A percentile compares a stretch with the other conserved stretches of the same genome.
These are phyloP conservation scores for Serendipita sp. DNA, from an alignment of 768 basidiomycete species.

Conservation along the genomic window DNA sequence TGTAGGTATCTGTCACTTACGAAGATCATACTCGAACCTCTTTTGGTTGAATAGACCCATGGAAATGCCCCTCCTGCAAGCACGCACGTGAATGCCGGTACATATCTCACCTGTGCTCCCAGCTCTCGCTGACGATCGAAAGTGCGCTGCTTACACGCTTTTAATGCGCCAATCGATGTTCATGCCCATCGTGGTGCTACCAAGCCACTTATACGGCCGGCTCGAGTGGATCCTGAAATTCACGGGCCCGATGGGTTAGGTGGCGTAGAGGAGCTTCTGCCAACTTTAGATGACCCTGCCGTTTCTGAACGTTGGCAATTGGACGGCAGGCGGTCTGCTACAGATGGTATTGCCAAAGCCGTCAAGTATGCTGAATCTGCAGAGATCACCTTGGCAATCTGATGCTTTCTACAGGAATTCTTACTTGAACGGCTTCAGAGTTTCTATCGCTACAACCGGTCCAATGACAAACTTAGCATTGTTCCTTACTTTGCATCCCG, in stretches of 20 bases:
- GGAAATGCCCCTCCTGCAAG: constrained; percentile 53
- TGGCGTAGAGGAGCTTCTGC: constrained; percentile 59
- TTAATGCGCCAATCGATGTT: constrained; percentile 40
- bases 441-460: constrained; percentile 58
- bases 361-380: constrained; percentile 18
- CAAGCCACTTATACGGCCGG: constrained; percentile 45
- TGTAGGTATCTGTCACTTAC: constrained; percentile 22
- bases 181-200: constrained; percentile 53
- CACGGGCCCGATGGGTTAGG: constrained; percentile 73
- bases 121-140: too few species aligned
- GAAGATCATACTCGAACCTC: background rate
- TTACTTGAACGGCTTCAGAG: constrained; percentile 31
- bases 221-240: constrained; percentile 25
- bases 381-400: constrained; percentile 4
- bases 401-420: constrained; percentile 3
- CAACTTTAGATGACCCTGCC: constrained; percentile 21
- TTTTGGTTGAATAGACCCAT: constrained; percentile 37
- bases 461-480: constrained; percentile 59
- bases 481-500: constrained; percentile 27
- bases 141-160: constrained; percentile 58
- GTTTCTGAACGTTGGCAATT: background rate
- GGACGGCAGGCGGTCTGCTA: constrained; percentile 20
- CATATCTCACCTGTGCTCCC: too few species aligned
- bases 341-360: constrained; percentile 50
- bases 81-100: constrained; percentile 47